Percentiles rank a stretch among this genome's conserved stretches.
phyloP scores from a whole-genome alignment of 2,329 filamentous ascomycete species.

The Colletotrichum siamense region DNA sequence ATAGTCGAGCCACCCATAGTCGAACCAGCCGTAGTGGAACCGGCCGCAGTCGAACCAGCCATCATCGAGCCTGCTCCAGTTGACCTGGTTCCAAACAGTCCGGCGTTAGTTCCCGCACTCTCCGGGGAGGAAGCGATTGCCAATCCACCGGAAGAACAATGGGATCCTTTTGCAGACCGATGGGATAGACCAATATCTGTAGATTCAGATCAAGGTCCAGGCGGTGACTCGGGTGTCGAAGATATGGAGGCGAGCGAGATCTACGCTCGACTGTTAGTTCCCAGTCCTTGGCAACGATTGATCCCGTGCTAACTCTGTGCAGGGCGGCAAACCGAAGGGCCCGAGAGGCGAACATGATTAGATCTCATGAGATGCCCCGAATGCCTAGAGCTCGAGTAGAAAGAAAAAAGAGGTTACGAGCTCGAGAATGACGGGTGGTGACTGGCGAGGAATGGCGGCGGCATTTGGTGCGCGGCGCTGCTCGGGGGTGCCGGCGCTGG shows the following conservation, averaged over 20 bases:
- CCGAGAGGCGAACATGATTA: neutral
- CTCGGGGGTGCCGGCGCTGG: neutral
- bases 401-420: constrained; percentile 2
- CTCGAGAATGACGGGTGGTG: neutral
- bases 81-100: neutral
- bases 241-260: neutral
- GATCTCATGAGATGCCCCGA: neutral
- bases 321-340: neutral
- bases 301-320: neutral
- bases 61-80: neutral
- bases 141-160: neutral
- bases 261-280: neutral
- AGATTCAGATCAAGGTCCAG: neutral
- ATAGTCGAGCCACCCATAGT: neutral
- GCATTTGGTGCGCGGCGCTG: neutral
- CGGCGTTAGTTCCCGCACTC: neutral
- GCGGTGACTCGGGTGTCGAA: neutral
- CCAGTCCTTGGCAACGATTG: too few species aligned
- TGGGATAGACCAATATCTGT: neutral
- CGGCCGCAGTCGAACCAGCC: neutral
- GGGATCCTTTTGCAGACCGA: neutral
- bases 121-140: neutral
- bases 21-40: neutral
- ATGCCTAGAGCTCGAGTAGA: neutral
- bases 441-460: neutral